These are phyloP conservation scores for Camptophora hylomeconis DNA, from an alignment of 2,329 filamentous ascomycete species.

Conservation along the genomic window DNA sequence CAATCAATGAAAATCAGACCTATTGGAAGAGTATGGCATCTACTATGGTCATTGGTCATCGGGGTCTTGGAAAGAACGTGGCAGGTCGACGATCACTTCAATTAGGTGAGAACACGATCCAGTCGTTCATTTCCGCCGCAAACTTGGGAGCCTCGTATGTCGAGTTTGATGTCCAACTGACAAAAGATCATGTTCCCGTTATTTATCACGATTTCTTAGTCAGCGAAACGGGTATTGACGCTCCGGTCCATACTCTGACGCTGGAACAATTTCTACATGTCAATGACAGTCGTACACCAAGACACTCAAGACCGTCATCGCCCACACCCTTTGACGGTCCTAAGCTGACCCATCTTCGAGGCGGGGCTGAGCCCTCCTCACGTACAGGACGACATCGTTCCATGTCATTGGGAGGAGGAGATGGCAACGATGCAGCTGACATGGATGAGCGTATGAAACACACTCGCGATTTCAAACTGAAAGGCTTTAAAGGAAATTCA, in stretches of 20 bases:
- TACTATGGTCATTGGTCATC: slow-evolving; percentile 67
- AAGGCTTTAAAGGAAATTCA: slow-evolving; percentile 91
- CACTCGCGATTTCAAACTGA: slow-evolving; percentile 84
- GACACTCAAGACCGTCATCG: slow-evolving; percentile 34
- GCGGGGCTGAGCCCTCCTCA: slow-evolving; percentile 10
- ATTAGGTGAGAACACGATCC: slow-evolving; percentile 88
- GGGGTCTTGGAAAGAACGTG: slow-evolving; percentile 77
- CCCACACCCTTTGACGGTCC: slow-evolving; percentile 21
- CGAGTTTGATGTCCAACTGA: slow-evolving; percentile 81
- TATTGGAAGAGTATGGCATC: slow-evolving; percentile 92
- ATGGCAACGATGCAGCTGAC: slow-evolving; percentile 33
- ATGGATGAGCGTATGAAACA: slow-evolving; percentile 86
- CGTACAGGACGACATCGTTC: slow-evolving; percentile 34
- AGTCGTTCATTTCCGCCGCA: slow-evolving; percentile 89
- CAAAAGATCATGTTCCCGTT: slow-evolving; percentile 96
- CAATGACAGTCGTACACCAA: slow-evolving; percentile 42
- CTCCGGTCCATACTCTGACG: slow-evolving; percentile 87
- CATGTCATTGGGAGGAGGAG: slow-evolving; percentile 45
- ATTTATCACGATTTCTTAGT: slow-evolving; percentile 98
- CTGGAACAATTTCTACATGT: slow-evolving; percentile 92
- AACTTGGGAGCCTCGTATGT: slow-evolving; percentile 72
- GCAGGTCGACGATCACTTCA: slow-evolving; percentile 76
- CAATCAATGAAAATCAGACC: slow-evolving; percentile 75
- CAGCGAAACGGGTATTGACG: slow-evolving; percentile 93
- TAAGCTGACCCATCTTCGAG: slow-evolving; percentile 15